Evolutionary conservation across 306 rosid genomes (phyloP).

Genomic region (Quillaja saponaria): DNA sequence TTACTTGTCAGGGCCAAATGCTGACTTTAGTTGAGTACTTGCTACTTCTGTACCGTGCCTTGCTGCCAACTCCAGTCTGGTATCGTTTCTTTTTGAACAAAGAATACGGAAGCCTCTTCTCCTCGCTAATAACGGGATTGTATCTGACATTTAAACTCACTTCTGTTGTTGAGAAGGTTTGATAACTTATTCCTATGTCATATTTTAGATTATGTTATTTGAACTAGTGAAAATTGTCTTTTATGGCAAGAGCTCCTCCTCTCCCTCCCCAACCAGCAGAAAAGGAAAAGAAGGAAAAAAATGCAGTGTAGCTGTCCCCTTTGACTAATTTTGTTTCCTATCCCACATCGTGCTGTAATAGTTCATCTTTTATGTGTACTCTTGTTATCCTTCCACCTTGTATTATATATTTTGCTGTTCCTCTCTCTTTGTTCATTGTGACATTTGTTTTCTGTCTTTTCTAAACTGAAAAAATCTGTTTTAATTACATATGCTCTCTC

Average conservation of each 20-base stretch:
- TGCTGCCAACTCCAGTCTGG: conserved; percentile 97
- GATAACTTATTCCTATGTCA: conserved; percentile 12
- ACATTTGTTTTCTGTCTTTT: not conserved
- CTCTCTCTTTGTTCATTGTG: too few species aligned
- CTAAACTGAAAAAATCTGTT: conserved; percentile 4
- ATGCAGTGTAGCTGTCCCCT: not conserved
- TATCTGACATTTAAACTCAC: conserved; percentile 96
- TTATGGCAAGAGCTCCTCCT: conserved; percentile 1
- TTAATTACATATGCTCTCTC: too few species aligned
- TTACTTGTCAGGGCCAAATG: conserved; percentile 81
- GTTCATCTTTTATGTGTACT: not conserved
- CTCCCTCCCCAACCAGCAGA: conserved; percentile 1
- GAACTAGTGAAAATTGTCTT: conserved; percentile 9
- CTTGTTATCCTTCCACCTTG: not conserved
- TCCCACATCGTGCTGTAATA: not conserved
- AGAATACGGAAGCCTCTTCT: conserved; percentile 95
- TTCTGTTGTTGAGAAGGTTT: conserved; percentile 93
- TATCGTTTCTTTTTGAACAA: conserved; percentile 98
- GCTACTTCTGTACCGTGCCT: conserved; percentile 87
- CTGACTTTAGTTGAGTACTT: conserved; percentile 86
- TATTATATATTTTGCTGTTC: not conserved
- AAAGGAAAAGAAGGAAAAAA: too few species aligned
- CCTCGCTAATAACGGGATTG: conserved; percentile 89
- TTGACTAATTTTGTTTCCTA: not conserved
- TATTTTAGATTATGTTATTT: conserved; percentile 16